These are phyloP conservation scores for Cryptococcus maquisensis DNA, from an alignment of 1,284 basidiomycete genomes.

Conservation along the genomic window DNA sequence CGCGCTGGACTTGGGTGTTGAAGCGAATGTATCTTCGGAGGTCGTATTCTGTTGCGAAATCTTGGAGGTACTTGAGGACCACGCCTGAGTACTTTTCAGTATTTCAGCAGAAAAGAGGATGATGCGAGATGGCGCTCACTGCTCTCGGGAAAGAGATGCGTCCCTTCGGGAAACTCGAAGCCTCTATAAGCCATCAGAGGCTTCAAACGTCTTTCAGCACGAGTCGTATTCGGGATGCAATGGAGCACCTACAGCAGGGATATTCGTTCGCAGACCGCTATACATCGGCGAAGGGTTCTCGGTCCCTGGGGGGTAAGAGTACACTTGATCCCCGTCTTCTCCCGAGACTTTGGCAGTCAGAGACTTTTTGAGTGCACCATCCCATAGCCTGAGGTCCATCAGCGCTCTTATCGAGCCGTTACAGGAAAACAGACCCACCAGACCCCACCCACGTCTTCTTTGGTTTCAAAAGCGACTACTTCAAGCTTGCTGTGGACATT, in stretches of 20 bases:
- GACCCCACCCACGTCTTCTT: conserved; percentile 38
- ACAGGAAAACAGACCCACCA: conserved; percentile 30
- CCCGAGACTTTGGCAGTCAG: conserved; percentile 1
- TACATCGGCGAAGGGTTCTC: conserved; percentile 45
- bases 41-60: conserved; percentile 33
- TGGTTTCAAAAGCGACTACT: conserved; percentile 27
- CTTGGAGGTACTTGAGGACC: conserved; percentile 46
- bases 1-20: conserved; percentile 39
- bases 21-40: conserved; percentile 40
- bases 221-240: conserved; percentile 7
- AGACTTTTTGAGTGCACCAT: conserved; percentile 15
- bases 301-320: conserved; percentile 18
- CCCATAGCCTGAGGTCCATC: conserved; percentile 17
- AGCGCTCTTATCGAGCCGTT: neutral
- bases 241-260: conserved; percentile 36
- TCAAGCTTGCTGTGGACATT: conserved; percentile 4
- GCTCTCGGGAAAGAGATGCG: conserved; percentile 23
- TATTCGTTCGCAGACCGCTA: conserved; percentile 43
- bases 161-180: conserved; percentile 18
- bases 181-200: conserved; percentile 33
- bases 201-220: conserved; percentile 13
- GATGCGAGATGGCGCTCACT: conserved; percentile 13
- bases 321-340: conserved; percentile 9
- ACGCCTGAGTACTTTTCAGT: neutral
- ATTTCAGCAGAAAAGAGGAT: neutral